These are phyloP conservation scores for Phytophthora gonapodyides DNA, from an alignment of 352 stramenopile species.

Conservation along the genomic window DNA sequence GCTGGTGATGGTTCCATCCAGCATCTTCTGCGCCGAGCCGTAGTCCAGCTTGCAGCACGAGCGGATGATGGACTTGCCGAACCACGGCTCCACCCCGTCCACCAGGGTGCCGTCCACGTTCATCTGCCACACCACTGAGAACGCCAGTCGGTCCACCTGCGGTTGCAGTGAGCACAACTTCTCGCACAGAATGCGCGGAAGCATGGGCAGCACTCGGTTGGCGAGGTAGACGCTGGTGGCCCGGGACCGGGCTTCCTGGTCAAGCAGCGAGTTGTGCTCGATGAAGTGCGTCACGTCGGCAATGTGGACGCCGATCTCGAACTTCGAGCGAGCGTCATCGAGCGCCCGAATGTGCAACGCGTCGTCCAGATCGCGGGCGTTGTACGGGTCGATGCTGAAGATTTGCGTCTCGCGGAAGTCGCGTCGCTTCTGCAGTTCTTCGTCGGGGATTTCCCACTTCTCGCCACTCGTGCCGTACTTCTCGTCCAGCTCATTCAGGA, in stretches of 20 bases:
- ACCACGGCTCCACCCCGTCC: slow-evolving; percentile 92
- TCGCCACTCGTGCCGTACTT: slow-evolving; percentile 74
- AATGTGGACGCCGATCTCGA: slow-evolving; percentile 97
- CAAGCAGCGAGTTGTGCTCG: slow-evolving; percentile 85
- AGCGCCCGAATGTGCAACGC: slow-evolving; percentile 92
- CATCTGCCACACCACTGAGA: slow-evolving; percentile 97
- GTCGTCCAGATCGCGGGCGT: slow-evolving; percentile 97
- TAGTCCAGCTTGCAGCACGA: slow-evolving; percentile 98
- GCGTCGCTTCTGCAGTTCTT: slow-evolving; percentile 82
- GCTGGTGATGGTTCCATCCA: slow-evolving; percentile 87
- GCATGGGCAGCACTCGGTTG: slow-evolving; percentile 96
- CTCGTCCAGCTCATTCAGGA: slow-evolving; percentile 72
- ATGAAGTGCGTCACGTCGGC: slow-evolving; percentile 98
- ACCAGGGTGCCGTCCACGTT: slow-evolving; percentile 93
- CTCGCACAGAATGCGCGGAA: slow-evolving; percentile 96
- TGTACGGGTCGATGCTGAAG: slow-evolving; percentile 98
- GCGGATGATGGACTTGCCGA: slow-evolving; percentile 98
- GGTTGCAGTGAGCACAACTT: slow-evolving; percentile 97
- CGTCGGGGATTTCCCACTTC: slow-evolving; percentile 75
- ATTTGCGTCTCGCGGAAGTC: slow-evolving; percentile 93
- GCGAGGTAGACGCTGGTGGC: slow-evolving; percentile 98
- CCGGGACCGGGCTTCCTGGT: slow-evolving; percentile 92
- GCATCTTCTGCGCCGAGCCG: slow-evolving; percentile 95
- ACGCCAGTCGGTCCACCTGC: slow-evolving; percentile 95
- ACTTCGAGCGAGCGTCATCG: slow-evolving; percentile 57